These are phyloP conservation scores for Penicillium salamii DNA, from an alignment of 495 filamentous ascomycete genomes.

Conservation along the genomic window DNA sequence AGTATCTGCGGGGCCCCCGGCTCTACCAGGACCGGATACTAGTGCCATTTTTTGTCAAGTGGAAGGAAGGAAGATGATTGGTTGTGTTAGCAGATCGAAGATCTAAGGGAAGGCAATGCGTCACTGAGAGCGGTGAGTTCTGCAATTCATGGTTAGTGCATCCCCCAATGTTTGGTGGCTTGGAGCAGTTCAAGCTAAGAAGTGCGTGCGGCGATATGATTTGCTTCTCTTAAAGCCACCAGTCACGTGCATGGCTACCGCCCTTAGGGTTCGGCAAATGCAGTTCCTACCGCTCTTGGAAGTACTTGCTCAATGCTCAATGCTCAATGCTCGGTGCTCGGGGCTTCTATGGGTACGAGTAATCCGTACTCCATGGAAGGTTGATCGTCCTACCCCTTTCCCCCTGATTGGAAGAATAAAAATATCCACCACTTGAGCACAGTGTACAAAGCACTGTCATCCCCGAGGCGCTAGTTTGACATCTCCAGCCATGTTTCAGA, in stretches of 20 bases:
- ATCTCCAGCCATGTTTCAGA: conserved; percentile 29
- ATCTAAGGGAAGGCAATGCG: neutral
- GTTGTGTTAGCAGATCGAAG: conserved; percentile 3
- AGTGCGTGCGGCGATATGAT: neutral
- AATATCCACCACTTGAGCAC: neutral
- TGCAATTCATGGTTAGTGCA: neutral
- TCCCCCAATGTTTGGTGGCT: neutral
- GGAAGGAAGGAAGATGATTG: neutral
- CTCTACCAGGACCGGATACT: conserved; percentile 60
- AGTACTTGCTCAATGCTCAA: no score
- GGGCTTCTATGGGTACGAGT: no score
- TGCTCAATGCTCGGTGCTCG: no score
- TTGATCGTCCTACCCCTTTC: no score
- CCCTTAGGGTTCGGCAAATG: neutral
- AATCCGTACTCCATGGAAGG: no score
- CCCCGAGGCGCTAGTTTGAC: conserved; percentile 18
- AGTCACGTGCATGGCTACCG: neutral
- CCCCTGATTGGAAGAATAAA: neutral
- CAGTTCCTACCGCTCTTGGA: neutral
- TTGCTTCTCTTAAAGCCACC: neutral
- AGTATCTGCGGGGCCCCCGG: conserved; percentile 45
- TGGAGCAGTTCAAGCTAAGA: neutral
- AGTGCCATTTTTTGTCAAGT: conserved; percentile 48
- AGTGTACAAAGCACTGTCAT: conserved; percentile 7
- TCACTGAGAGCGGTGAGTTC: neutral